Evolutionary conservation across 441 rosid species (phyloP), one percentile per base, ranked within the genome.

Genomic region (Jatropha podagrica): DNA sequence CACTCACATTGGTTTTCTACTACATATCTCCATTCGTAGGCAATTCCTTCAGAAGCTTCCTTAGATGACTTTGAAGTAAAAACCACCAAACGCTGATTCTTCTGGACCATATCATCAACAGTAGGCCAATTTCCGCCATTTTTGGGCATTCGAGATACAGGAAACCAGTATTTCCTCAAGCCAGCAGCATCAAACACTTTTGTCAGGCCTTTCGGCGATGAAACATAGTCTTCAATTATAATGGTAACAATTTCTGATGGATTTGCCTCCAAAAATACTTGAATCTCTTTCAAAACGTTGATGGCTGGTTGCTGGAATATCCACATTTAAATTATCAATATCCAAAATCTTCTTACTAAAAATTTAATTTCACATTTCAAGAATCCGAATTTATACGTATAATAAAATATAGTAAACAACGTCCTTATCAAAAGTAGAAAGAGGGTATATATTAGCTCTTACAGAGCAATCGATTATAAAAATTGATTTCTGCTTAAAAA

Each of bases 1-100:
- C 4, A 72, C 96, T 79, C 76, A 92, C 97, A 95, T 74, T 89
- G 92, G 68, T 81, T 93, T 78, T 93, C 98, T 23, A 91, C 95
- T 38, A 93, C 90, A 76, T 92, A 90, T 75, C 82, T 85, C 96
- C 99, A 93, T 51, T 88, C 82, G 79, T 85, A 89, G 58, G 98
- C 95, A 80, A 95, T 87, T 63, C 95, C 98, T 82, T 93, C 98
- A 0, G 96, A 85, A 56, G 97, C 90, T 80, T 93, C 97, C 80
- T 92, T 93, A 3, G 82, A 72, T 8, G 88, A 83, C 71, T 86
- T 90, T 7, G 98, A 95, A 65, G 97, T 95, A 76, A 93, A 95
- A 49, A 93, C 97, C 49, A 95, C 86, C 27, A 93, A 82, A 7
- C 96, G 91, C 76, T 95, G 92, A 80, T 92, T 93, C 74, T 93